These are phyloP conservation scores for Trichoderma afroharzianum DNA, from an alignment of 2,329 filamentous ascomycete genomes.

Conservation along the genomic window DNA sequence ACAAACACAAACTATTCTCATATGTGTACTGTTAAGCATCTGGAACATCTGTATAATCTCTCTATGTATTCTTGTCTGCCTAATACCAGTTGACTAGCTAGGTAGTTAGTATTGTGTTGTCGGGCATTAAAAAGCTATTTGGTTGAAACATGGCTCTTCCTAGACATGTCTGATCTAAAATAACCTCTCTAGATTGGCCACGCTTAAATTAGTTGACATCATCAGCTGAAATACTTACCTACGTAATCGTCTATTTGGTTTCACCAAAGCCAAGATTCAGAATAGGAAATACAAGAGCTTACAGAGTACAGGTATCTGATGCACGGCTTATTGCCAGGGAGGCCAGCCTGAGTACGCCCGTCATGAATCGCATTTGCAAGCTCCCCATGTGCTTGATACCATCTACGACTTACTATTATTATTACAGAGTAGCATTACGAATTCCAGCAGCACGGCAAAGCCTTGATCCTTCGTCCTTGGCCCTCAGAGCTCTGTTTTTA, in stretches of 20 bases:
- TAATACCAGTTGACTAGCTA: neutral
- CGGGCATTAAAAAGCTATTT: neutral
- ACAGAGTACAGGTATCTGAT: neutral
- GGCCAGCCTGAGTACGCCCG: neutral
- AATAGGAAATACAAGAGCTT: neutral
- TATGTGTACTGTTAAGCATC: neutral
- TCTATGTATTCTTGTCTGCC: neutral
- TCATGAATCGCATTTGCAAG: neutral
- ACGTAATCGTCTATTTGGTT: neutral
- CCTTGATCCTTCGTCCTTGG: neutral
- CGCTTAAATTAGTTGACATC: neutral
- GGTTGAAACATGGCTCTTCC: neutral
- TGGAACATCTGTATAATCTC: neutral
- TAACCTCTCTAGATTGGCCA: neutral
- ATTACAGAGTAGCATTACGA: neutral
- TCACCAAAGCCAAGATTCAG: neutral
- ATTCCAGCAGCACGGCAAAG: neutral
- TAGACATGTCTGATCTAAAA: neutral
- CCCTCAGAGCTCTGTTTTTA: neutral
- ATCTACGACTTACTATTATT: neutral
- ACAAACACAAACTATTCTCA: neutral
- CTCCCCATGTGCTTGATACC: neutral
- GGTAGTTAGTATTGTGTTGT: neutral
- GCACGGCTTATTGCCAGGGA: neutral
- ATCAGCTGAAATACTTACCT: neutral